Conservation (phyloP, 768 basidiomycete species). For the Holtermannia corniformis region DNA sequence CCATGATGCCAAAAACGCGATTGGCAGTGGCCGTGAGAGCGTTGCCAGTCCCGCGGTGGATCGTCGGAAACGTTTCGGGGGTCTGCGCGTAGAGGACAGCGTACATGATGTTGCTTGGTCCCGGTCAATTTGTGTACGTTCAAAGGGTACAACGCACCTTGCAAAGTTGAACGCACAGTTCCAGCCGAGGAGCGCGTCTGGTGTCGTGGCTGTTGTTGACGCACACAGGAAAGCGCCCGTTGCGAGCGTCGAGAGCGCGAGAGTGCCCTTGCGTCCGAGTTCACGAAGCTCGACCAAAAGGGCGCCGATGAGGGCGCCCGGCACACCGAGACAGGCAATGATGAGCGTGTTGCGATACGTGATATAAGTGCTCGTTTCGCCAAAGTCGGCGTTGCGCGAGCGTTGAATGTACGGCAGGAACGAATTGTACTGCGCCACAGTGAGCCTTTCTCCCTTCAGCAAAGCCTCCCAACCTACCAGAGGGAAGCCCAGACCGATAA, state of each 20-base stretch:
- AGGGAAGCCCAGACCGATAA: slow-evolving; percentile 70
- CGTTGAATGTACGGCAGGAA: slow-evolving; percentile 49
- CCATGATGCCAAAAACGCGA: slow-evolving; percentile 62
- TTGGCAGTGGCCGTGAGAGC: slow-evolving; percentile 49
- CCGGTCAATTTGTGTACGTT: slow-evolving; percentile 4
- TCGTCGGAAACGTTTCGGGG: slow-evolving; percentile 55
- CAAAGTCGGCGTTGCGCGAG: slow-evolving; percentile 59
- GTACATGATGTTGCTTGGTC: slow-evolving; percentile 14
- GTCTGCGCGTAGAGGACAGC: slow-evolving; percentile 54
- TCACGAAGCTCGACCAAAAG: slow-evolving; percentile 58
- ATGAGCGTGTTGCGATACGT: slow-evolving; percentile 63
- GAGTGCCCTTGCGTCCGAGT: slow-evolving; percentile 58
- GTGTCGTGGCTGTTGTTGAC: slow-evolving; percentile 63
- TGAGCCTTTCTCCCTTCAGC: slow-evolving; percentile 7
- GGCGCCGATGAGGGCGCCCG: slow-evolving; percentile 63
- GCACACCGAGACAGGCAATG: slow-evolving; percentile 57
- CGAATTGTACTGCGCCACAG: slow-evolving; percentile 41
- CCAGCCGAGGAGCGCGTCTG: slow-evolving; percentile 63
- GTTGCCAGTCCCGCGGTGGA: slow-evolving; percentile 53
- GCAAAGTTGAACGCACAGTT: slow-evolving; percentile 66
- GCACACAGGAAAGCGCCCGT: slow-evolving; percentile 67
- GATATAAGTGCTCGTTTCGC: slow-evolving; percentile 59
- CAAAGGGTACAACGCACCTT: slow-evolving; percentile 43
- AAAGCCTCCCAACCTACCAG: slow-evolving; percentile 34
- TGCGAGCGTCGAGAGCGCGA: slow-evolving; percentile 59